These are phyloP conservation scores for Fusarium begoniae DNA, from an alignment of 2,329 filamentous ascomycete genomes.

Conservation along the genomic window DNA sequence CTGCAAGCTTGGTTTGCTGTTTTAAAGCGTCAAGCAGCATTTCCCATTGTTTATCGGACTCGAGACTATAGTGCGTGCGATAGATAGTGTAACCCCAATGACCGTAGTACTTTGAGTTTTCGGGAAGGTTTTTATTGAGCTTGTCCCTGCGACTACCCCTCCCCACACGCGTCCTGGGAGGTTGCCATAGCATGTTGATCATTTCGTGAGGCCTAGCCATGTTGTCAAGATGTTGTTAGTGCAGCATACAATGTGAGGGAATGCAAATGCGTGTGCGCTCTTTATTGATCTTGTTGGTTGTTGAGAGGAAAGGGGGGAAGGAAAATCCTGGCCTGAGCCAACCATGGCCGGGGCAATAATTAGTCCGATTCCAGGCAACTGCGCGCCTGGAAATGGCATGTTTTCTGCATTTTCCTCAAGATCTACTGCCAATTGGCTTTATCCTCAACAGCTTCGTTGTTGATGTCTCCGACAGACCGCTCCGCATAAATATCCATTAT, in stretches of 20 bases:
- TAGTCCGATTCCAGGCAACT: neutral
- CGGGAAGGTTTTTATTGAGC: neutral
- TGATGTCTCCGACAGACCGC: neutral
- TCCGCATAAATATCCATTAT: neutral
- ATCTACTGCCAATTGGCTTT: neutral
- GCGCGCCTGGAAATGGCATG: neutral
- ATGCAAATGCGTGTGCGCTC: no score
- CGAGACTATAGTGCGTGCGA: slow-evolving; percentile 1
- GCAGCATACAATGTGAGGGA: no score
- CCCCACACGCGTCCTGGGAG: fast-evolving
- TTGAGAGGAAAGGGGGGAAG: no score
- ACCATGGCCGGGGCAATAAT: no score
- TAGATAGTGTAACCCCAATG: slow-evolving; percentile 21
- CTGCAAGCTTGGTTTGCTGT: no score
- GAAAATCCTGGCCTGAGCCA: no score
- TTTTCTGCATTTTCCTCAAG: neutral
- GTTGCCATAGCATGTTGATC: neutral
- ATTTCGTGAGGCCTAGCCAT: neutral
- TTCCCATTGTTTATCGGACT: no score
- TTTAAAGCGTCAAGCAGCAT: no score
- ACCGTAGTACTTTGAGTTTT: slow-evolving; percentile 5
- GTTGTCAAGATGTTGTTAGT: neutral
- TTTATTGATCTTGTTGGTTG: no score
- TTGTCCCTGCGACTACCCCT: fast-evolving
- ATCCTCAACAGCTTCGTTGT: neutral